Evolutionary conservation across 257 asterid genomes (phyloP).

Genomic region (Eustoma russellianum): DNA sequence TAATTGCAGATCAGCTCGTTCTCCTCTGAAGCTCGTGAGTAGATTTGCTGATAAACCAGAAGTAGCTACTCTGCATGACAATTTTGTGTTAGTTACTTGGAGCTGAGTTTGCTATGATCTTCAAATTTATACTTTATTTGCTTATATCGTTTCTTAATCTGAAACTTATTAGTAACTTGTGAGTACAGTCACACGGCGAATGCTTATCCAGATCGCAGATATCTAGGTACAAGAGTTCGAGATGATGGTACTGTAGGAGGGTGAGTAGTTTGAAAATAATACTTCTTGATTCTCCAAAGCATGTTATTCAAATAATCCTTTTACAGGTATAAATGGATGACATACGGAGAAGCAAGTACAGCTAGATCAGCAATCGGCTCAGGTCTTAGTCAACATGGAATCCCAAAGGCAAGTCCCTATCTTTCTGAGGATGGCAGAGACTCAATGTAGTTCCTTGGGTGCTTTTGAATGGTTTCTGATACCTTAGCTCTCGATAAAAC

Average conservation of each 20-base stretch:
- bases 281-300: background rate
- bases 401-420: slow-evolving; percentile 21
- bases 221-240: slow-evolving; percentile 50
- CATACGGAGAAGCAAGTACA: slow-evolving; percentile 52
- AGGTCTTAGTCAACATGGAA: slow-evolving; percentile 30
- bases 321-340: slow-evolving; percentile 55
- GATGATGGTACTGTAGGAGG: slow-evolving; percentile 61
- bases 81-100: slow-evolving; percentile 41
- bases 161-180: background rate
- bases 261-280: slow-evolving; percentile 25
- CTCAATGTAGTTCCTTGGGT: no score
- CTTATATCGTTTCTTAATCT: no score
- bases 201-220: slow-evolving; percentile 31
- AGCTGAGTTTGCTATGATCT: no score
- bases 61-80: slow-evolving; percentile 56
- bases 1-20: slow-evolving; percentile 33
- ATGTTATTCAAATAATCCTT: background rate
- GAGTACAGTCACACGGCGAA: slow-evolving; percentile 37
- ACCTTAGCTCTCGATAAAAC: background rate
- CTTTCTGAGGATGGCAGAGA: no score
- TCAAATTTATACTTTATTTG: background rate
- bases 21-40: slow-evolving; percentile 45
- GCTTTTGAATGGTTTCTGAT: no score
- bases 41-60: slow-evolving; percentile 51
- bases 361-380: slow-evolving; percentile 67